Evolutionary conservation across 2,329 filamentous ascomycete genomes (phyloP).

Genomic region (Graphilbum fragrans): DNA sequence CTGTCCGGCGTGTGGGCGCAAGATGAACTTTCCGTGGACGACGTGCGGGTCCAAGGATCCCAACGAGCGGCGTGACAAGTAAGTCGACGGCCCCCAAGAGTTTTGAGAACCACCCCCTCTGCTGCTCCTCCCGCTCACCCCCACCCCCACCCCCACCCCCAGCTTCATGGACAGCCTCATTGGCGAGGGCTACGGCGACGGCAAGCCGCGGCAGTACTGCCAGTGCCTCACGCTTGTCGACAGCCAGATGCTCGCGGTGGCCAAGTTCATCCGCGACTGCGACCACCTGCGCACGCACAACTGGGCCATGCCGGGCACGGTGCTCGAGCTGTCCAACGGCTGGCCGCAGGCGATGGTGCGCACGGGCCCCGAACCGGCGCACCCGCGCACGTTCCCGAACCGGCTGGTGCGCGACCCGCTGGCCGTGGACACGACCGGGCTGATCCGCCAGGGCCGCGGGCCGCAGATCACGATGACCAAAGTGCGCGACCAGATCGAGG

Average conservation of each 20-base stretch:
- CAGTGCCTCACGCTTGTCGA: conserved; percentile 37
- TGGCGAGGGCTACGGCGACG: conserved; percentile 50
- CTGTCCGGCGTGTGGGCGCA: conserved; percentile 41
- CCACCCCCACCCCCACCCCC: background rate
- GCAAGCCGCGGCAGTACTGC: conserved; percentile 39
- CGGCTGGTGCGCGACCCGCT: conserved; percentile 37
- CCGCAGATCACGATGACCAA: conserved; percentile 34
- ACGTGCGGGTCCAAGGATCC: conserved; percentile 27
- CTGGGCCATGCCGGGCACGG: conserved; percentile 54
- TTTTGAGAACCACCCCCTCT: too few relatives aligned
- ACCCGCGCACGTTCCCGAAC: conserved; percentile 42
- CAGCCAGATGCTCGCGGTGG: conserved; percentile 47
- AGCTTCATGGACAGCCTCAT: conserved; percentile 13
- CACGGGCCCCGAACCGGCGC: conserved; percentile 7
- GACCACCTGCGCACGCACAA: conserved; percentile 29
- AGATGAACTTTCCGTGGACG: conserved; percentile 46
- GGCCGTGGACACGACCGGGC: conserved; percentile 24
- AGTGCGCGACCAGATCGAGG: conserved; percentile 38
- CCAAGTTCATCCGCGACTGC: conserved; percentile 48
- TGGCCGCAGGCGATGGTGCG: conserved; percentile 24
- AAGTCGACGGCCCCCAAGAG: too few relatives aligned
- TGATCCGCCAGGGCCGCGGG: conserved; percentile 19
- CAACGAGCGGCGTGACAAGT: conserved; percentile 15
- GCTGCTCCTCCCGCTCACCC: too few relatives aligned
- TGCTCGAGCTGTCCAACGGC: conserved; percentile 43